Evolutionary conservation across 345 rosid species (phyloP).

Genomic region (Salix arbutifolia): DNA sequence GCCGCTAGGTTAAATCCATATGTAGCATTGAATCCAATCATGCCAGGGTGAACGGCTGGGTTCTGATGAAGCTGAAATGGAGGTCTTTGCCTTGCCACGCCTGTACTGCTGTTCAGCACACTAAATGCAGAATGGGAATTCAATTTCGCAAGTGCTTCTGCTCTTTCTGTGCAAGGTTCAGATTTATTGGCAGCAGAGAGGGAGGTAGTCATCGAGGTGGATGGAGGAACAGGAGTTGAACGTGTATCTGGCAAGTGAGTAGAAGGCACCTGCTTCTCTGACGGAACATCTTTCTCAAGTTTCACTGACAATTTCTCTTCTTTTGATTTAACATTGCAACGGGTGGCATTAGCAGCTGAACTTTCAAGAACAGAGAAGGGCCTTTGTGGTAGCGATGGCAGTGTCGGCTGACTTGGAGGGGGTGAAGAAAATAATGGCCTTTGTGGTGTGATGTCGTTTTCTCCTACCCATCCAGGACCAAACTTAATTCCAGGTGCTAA

Average conservation of each 20-base stretch:
- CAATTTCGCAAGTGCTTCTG: slow-evolving; percentile 16
- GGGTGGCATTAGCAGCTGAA: slow-evolving; percentile 15
- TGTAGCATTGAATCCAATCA: slow-evolving; percentile 41
- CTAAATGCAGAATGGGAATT: slow-evolving; percentile 14
- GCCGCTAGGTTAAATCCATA: slow-evolving; percentile 34
- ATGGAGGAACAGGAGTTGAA: slow-evolving; percentile 12
- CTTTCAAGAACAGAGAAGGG: slow-evolving; percentile 21
- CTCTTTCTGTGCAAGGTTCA: slow-evolving; percentile 26
- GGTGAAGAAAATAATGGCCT: slow-evolving; percentile 20
- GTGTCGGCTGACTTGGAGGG: slow-evolving; percentile 18
- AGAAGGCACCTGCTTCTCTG: slow-evolving; percentile 22
- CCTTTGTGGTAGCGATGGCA: slow-evolving; percentile 1
- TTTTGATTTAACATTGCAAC: slow-evolving; percentile 8
- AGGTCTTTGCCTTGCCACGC: slow-evolving; percentile 26
- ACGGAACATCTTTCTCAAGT: slow-evolving; percentile 15
- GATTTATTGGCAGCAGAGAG: slow-evolving; percentile 12
- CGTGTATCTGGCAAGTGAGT: slow-evolving; percentile 13
- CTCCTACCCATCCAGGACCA: slow-evolving; percentile 93
- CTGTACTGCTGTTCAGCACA: slow-evolving; percentile 12
- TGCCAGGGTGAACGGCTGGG: slow-evolving; percentile 20
- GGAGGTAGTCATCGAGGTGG: slow-evolving; percentile 18
- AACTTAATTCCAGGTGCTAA: slow-evolving; percentile 54
- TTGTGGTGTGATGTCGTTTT: slow-evolving; percentile 45
- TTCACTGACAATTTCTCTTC: slow-evolving; percentile 16
- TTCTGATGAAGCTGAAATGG: slow-evolving; percentile 23